phyloP scores from a whole-genome alignment of 2,329 filamentous ascomycete genomes.

The Hortaea werneckii region DNA sequence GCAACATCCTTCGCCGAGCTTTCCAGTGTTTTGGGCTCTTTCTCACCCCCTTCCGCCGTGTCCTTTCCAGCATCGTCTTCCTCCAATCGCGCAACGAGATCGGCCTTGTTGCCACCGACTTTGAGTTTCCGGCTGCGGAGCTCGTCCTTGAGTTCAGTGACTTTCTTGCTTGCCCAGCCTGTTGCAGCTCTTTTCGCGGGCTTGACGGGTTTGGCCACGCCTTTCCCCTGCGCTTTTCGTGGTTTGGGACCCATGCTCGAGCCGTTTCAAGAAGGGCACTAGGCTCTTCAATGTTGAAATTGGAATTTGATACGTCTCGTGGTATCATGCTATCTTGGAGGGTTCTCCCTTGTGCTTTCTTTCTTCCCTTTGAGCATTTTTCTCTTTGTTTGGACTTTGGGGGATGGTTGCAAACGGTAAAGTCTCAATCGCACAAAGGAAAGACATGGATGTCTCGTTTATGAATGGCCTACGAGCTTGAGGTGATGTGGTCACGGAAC shows the following conservation, averaged over 20 bases:
- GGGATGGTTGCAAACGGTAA: background rate
- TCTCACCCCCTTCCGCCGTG: background rate
- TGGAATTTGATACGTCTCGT: background rate
- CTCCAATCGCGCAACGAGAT: background rate
- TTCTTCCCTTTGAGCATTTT: background rate
- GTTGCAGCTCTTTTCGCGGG: background rate
- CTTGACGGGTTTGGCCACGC: background rate
- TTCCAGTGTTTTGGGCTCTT: background rate
- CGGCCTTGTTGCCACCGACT: background rate
- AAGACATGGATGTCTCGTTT: background rate
- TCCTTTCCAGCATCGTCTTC: background rate
- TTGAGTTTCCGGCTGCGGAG: background rate
- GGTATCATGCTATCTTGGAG: background rate
- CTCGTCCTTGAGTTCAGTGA: background rate
- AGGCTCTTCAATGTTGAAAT: background rate
- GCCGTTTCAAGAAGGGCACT: no score
- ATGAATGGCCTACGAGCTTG: no score
- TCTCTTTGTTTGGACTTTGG: background rate
- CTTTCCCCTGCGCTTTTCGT: background rate
- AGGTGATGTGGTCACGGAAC: background rate
- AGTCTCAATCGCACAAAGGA: background rate
- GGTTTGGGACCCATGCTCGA: background rate
- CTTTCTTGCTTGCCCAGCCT: background rate
- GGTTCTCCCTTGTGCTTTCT: background rate
- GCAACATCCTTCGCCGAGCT: background rate